phyloP scores from a whole-genome alignment of 1,139 yeast genomes.

The Blastobotrys aristatus region DNA sequence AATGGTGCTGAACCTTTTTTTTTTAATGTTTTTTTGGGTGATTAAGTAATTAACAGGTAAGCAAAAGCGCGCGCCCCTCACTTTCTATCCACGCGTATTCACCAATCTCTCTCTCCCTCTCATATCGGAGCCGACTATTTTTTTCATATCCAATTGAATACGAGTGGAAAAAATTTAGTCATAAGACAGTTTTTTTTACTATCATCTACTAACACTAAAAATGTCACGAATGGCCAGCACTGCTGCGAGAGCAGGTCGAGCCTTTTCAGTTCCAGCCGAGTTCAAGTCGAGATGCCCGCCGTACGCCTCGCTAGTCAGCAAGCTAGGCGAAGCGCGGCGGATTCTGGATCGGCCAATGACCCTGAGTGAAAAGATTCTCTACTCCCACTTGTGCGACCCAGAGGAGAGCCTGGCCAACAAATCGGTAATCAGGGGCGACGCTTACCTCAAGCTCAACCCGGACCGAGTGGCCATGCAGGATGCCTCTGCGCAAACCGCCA shows the following conservation, averaged over 20 bases:
- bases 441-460: slow-evolving; percentile 87
- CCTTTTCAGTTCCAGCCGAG: slow-evolving; percentile 34
- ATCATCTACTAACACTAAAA: too few relatives aligned
- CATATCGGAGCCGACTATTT: not conserved
- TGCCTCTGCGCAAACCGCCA: slow-evolving; percentile 97
- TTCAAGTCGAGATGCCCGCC: slow-evolving; percentile 77
- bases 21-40: too few relatives aligned
- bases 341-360: slow-evolving; percentile 76
- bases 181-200: too few relatives aligned
- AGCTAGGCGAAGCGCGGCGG: slow-evolving; percentile 56
- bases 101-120: not conserved
- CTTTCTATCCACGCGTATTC: not conserved
- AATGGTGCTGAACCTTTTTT: too few relatives aligned
- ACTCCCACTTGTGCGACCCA: slow-evolving; percentile 84
- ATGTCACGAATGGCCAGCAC: slow-evolving; percentile 17
- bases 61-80: too few relatives aligned
- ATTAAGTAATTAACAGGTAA: too few relatives aligned
- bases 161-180: too few relatives aligned
- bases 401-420: slow-evolving; percentile 59
- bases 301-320: slow-evolving; percentile 64
- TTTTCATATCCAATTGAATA: too few relatives aligned
- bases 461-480: slow-evolving; percentile 99
- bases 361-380: slow-evolving; percentile 86
- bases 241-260: slow-evolving; percentile 8
- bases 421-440: slow-evolving; percentile 62